Evolutionary conservation across 1,284 basidiomycete genomes (phyloP), one percentile per base, ranked within the genome.

Genomic region (Fistulina hepatica): DNA sequence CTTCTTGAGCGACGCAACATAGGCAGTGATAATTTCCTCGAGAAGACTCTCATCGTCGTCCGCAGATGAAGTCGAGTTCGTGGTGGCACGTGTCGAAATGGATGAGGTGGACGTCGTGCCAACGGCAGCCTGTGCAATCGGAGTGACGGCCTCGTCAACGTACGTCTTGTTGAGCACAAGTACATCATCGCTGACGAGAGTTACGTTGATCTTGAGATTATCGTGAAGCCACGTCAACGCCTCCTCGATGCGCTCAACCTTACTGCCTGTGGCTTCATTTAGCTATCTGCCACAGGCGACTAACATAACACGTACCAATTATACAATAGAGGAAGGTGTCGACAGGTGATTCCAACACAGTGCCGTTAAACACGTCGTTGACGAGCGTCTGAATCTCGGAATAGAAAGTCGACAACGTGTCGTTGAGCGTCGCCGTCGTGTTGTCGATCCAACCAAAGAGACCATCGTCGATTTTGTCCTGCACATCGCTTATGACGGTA

Each of bases 371-470:
- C 2, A 90, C 71, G 3, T 64, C 64, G 36, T 69, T 65, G 20
- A 95, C 78, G 0, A 73, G 65, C 42, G 69, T 64, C 59, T 88
- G 78, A 26, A 88, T 61, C 41, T 86, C 84, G 36, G 61, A 61
- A 56, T 89, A 89, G 56, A 89, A 84, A 32, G 61, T 63, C 53
- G 73, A 76, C 48, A 90, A 64, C 5, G 88, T 83, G 44, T 62
- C 64, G 57, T 98, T 98, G 46, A 98, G 73, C 5, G 81, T 81
- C 4, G 75, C 74, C 0, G 90, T 93, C 1, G 93, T 95, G n/a
- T 68, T 73, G 52, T 95, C 90, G 36, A 97, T 79, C 93, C 92
- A 97, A 12, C 86, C 83, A 45, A 97, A 94, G 31, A 97, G 59
- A 12, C 86, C 82, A 24, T 84, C 60, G 57, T 97, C 90, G 57